Conservation (phyloP, 345 rosid genomes). For the Rubroshorea leprosula region DNA sequence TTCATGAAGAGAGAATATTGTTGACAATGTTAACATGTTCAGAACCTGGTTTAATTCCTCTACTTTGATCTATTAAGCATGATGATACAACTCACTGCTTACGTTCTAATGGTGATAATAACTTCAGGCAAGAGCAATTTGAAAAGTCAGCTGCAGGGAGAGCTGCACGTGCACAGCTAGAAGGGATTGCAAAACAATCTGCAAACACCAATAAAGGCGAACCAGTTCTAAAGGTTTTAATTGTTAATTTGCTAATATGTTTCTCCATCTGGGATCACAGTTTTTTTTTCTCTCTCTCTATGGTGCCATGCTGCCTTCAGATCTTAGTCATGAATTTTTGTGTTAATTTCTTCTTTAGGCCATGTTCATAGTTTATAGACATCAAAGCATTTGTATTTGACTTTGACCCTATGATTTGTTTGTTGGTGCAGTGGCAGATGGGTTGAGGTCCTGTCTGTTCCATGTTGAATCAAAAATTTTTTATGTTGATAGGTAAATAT, state of each 20-base stretch:
- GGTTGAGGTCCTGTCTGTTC: slow-evolving; percentile 20
- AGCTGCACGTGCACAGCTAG: slow-evolving; percentile 77
- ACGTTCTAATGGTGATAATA: background rate
- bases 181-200: slow-evolving; percentile 74
- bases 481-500: slow-evolving; percentile 14
- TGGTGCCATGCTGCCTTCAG: background rate
- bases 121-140: slow-evolving; percentile 73
- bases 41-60: background rate
- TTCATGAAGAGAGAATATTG: background rate
- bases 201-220: slow-evolving; percentile 62
- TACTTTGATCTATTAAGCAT: background rate
- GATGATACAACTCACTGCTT: background rate
- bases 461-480: slow-evolving; percentile 13
- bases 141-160: slow-evolving; percentile 90
- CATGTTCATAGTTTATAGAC: slow-evolving; percentile 7
- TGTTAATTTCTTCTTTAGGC: background rate
- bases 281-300: background rate
- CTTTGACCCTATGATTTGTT: slow-evolving; percentile 14
- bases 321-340: background rate
- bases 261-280: background rate
- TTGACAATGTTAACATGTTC: background rate
- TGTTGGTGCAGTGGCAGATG: slow-evolving; percentile 67
- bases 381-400: background rate
- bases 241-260: background rate
- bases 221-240: slow-evolving; percentile 84